A percentile compares a stretch with the other conserved stretches of the same genome.
phyloP scores from a whole-genome alignment of 495 filamentous ascomycete genomes.

The Daldinia grandis region DNA sequence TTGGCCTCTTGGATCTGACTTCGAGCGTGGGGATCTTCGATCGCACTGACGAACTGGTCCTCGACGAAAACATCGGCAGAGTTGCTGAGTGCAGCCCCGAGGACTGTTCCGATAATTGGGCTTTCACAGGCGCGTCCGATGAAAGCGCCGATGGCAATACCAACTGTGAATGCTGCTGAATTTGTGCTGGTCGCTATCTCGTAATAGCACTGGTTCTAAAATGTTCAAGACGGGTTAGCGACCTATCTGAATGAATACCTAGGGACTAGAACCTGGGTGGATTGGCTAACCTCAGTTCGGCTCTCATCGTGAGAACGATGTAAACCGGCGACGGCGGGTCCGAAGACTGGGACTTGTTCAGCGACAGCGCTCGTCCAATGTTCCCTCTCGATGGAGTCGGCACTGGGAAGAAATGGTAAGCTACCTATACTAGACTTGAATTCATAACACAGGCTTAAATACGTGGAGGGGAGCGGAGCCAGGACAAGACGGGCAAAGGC shows the following conservation, averaged over 20 bases:
- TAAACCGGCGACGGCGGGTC: conserved; percentile 22
- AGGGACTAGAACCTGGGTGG: not conserved
- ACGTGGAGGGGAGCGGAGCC: not conserved
- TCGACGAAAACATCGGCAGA: conserved; percentile 12
- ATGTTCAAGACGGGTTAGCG: not conserved
- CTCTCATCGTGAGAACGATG: not conserved
- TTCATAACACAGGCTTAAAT: conserved; percentile 7
- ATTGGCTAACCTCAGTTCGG: conserved; percentile 15
- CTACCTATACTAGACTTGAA: conserved; percentile 7
- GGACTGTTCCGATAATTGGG: conserved; percentile 21
- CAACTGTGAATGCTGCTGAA: conserved; percentile 13
- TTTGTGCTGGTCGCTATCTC: conserved; percentile 27
- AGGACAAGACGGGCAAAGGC: not conserved
- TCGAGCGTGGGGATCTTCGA: conserved; percentile 11
- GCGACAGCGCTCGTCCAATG: conserved; percentile 18
- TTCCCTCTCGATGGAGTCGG: conserved; percentile 11
- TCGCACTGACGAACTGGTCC: conserved; percentile 3
- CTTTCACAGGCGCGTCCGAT: conserved; percentile 26
- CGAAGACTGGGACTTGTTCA: conserved; percentile 26
- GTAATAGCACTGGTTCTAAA: conserved; percentile 17
- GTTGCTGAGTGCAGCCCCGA: conserved; percentile 23
- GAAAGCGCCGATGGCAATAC: conserved; percentile 24
- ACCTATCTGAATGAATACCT: not conserved
- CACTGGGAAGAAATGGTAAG: conserved; percentile 18
- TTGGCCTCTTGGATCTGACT: conserved; percentile 23